Evolutionary conservation across 163 green algal species (phyloP).

Genomic region (Scenedesmus sp.): DNA sequence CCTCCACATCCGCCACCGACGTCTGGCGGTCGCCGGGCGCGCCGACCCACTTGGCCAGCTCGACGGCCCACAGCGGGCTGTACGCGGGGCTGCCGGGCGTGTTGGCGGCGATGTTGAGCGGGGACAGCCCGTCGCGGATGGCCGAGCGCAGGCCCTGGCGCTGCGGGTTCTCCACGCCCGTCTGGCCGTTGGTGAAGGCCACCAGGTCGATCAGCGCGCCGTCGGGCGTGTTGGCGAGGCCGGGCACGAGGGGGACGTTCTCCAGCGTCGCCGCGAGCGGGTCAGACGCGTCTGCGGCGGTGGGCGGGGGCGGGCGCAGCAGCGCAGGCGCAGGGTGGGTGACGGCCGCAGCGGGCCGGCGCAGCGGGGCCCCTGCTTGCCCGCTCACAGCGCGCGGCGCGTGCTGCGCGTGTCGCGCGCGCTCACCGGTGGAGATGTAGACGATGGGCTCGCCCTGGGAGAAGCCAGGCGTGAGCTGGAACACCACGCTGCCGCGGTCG

Average conservation of each 20-base stretch:
- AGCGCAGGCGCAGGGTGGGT: too few relatives aligned
- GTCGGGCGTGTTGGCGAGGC: background rate
- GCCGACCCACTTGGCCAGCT: slow-evolving; percentile 31
- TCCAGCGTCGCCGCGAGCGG: slow-evolving; percentile 29
- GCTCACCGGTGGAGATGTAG: slow-evolving; percentile 41
- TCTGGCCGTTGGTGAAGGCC: slow-evolving; percentile 40
- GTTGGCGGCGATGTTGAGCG: slow-evolving; percentile 23
- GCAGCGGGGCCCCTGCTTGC: too few relatives aligned
- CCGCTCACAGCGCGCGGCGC: too few relatives aligned
- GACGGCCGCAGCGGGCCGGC: too few relatives aligned
- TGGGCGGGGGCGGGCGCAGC: too few relatives aligned
- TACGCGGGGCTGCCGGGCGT: slow-evolving; percentile 12
- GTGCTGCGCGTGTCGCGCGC: too few relatives aligned
- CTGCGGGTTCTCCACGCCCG: slow-evolving; percentile 17
- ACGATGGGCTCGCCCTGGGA: slow-evolving; percentile 15
- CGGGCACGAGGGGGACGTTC: slow-evolving; percentile 31
- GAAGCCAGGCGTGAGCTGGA: slow-evolving; percentile 19
- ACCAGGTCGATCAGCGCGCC: slow-evolving; percentile 21
- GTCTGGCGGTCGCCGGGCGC: slow-evolving; percentile 31
- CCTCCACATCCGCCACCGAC: slow-evolving; percentile 5
- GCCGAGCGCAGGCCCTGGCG: slow-evolving; percentile 30
- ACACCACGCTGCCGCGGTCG: background rate
- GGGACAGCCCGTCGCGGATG: slow-evolving; percentile 36
- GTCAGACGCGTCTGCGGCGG: slow-evolving; percentile 38
- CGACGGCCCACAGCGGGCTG: slow-evolving; percentile 21